A percentile compares a stretch with the other conserved stretches of the same genome.
phyloP scores from a whole-genome alignment of 306 rosid genomes.

The Acacia crassicarpa region DNA sequence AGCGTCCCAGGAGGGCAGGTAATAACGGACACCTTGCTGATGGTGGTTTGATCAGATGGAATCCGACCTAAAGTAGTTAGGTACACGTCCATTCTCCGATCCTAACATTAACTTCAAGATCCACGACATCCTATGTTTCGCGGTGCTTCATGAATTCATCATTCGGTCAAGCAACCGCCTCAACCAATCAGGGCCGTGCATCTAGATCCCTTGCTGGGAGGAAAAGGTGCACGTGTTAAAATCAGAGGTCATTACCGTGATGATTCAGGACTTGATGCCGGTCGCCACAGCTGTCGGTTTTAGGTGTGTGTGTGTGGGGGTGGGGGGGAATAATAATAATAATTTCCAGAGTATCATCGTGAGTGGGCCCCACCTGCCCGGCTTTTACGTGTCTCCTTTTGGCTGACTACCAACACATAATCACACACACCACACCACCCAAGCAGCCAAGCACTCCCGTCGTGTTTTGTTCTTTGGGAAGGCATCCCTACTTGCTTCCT shows the following conservation, averaged over 20 bases:
- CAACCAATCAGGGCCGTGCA: neutral
- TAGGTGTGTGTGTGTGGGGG: neutral
- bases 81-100: neutral
- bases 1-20: neutral
- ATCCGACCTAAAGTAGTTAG: neutral
- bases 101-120: neutral
- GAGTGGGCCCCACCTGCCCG: neutral
- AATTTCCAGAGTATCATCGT: neutral
- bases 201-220: neutral
- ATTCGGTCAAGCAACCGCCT: neutral
- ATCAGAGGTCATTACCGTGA: neutral
- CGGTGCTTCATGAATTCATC: neutral
- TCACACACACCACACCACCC: neutral
- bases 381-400: neutral
- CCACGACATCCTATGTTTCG: neutral
- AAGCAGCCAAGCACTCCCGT: neutral
- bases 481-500: neutral
- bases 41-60: neutral
- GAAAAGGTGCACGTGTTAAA: neutral
- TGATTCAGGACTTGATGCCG: neutral
- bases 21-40: neutral
- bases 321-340: too few species aligned
- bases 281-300: neutral
- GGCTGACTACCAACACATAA: neutral
- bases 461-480: neutral